Evolutionary conservation across 257 asterid genomes (phyloP).

Genomic region (Dorcoceras hygrometricum): DNA sequence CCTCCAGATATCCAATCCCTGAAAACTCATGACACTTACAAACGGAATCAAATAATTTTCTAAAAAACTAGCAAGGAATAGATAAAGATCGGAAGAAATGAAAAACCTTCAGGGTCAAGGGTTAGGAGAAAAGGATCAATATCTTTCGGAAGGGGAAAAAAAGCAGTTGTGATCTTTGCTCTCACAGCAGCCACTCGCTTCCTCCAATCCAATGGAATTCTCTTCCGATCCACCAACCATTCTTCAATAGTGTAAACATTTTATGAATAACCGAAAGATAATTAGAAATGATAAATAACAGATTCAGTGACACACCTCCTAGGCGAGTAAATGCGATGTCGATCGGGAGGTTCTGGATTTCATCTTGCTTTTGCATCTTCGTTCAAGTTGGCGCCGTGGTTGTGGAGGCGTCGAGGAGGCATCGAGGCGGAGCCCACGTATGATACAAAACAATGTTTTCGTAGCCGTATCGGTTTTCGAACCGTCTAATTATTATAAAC

Average conservation of each 20-base stretch:
- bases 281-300: neutral
- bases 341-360: conserved; percentile 79
- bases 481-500: too few relatives aligned
- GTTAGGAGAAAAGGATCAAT: conserved; percentile 72
- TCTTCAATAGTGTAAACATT: conserved; percentile 39
- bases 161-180: conserved; percentile 71
- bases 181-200: conserved; percentile 77
- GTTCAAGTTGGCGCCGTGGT: neutral
- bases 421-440: too few relatives aligned
- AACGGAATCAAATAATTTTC: neutral
- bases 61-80: too few relatives aligned
- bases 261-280: conserved; percentile 15
- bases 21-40: conserved; percentile 26
- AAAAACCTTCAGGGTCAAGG: conserved; percentile 73
- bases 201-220: conserved; percentile 86
- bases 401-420: too few relatives aligned
- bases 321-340: conserved; percentile 94
- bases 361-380: conserved; percentile 66
- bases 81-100: neutral
- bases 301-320: conserved; percentile 51
- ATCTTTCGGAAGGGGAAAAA: conserved; percentile 75
- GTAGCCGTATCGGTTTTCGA: too few relatives aligned
- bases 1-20: conserved; percentile 87
- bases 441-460: too few relatives aligned
- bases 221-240: conserved; percentile 97